Evolutionary conservation across 148 eudicot genomes (phyloP), one percentile per base, ranked within the genome.

Genomic region (Rheum nobile): DNA sequence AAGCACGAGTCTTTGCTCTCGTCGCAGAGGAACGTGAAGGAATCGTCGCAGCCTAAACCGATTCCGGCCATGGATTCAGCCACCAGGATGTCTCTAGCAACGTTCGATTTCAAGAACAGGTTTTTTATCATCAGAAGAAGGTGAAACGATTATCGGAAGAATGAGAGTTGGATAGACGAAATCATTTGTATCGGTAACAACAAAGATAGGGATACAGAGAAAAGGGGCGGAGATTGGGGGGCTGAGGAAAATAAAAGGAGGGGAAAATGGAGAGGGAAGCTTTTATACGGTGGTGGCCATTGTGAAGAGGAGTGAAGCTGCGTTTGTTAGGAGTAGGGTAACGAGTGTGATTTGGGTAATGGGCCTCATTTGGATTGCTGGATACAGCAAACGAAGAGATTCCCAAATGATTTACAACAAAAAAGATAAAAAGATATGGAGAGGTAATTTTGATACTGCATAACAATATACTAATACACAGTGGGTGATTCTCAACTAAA

Each of bases 1-100:
- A 83, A 88, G 83, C 83, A 82, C 61, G 80, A 75, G 76, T 75
- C 79, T 50, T 80, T 75, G 75, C 78, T 81, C 74, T 86, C 92
- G 35, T 86, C 77, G 78, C 92, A 86, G 38, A 81, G 83, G 67
- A 88, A 85, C 81, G 13, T 16, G 24, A 16, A 14, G 21, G 42
- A 32, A 67, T 67, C 71, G 29, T 31, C 39, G 13, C 29, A 16
- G 11, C 35, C 71, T 6, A 17, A 9, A 42, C 7, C 46, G 22
- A 71, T 38, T n/a, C 19, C 48, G 22, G 39, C 72, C 72, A 71
- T 71, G 34, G 26, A 39, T 71, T 43, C 16, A 61, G 35, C 29
- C 4, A n/a, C 39, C 39, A 37, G 43, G 11, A 41, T 4, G 8
- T 41, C 43, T n/a, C n/a, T n/a, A 41, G 43, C 10, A 41, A 41